Base-by-base conservation (phyloP, 1,284 basidiomycete genomes). In the Cystobasidiaceae sp. region DNA sequence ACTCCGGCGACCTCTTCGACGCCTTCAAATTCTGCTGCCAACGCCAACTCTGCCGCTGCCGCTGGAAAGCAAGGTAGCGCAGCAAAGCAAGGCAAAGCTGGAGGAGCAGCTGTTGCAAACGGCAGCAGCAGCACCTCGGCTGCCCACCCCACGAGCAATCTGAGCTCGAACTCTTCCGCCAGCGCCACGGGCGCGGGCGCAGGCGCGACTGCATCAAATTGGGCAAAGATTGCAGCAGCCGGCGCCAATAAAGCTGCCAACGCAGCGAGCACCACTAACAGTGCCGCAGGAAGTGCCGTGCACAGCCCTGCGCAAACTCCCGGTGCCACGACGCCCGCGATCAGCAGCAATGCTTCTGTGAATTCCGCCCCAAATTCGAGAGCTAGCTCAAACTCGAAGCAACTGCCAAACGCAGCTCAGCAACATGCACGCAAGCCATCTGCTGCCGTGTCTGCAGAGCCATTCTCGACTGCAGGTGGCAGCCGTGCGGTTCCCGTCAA, bases 1-100 rank as follows among this genome's bases (percentile, higher is more conserved):
- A 66, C 64, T 60, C 48, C 64, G 25, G 50, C 64, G 32, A 67
- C 71, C 21, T 69, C 70, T n/a, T 69, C 71, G n/a, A 66, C 67
- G n/a, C n/a, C n/a, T 13, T 66, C 68, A 27, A 58, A 69, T 34
- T 67, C 66, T 51, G 68, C 70, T 55, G 70, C 68, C n/a, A 43
- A 65, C 17, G 66, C 68, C 25, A 58, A 69, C 41, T 67, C 66
- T 51, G 68, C 70, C 57, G 70, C 70, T 49, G 70, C 63, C 17
- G 65, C 68, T 33, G 66, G 67, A 15, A 43, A 65, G 41, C 45
- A 66, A 13, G 69, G 66, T 62, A 63, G 58, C 32, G 48, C 59
- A 9, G 27, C 37, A 2, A n/a, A n/a, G n/a, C n/a, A n/a, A n/a
- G n/a, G n/a, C n/a, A n/a, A n/a, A n/a, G n/a, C n/a, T n/a, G n/a